These are phyloP conservation scores for Ceratocystiopsis brevicomis DNA, from an alignment of 2,329 filamentous ascomycete genomes.

Conservation along the genomic window DNA sequence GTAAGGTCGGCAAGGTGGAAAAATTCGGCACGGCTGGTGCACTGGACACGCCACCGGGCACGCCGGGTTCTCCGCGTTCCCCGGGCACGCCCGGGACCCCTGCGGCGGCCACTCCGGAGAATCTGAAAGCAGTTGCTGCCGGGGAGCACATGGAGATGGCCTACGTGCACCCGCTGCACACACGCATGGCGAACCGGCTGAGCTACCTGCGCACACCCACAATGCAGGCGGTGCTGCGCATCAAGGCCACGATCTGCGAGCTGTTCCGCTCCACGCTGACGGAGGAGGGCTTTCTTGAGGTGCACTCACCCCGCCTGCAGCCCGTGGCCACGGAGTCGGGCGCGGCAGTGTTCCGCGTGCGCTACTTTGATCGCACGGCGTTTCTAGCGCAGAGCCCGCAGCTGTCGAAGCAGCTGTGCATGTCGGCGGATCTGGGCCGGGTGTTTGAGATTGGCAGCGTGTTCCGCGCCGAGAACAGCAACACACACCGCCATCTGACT, in stretches of 20 bases:
- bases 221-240: conserved; percentile 72
- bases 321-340: conserved; percentile 81
- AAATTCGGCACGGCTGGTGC: too few relatives aligned
- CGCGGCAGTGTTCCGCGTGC: conserved; percentile 75
- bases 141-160: too few relatives aligned
- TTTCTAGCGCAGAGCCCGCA: conserved; percentile 87
- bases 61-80: too few relatives aligned
- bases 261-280: conserved; percentile 64
- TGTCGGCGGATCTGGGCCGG: conserved; percentile 71
- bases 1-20: conserved; percentile 19
- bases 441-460: conserved; percentile 84
- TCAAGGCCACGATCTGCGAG: conserved; percentile 63
- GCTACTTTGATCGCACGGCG: conserved; percentile 74
- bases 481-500: conserved; percentile 83
- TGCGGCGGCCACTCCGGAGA: too few relatives aligned
- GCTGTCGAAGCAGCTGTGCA: conserved; percentile 80
- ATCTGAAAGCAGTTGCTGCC: too few relatives aligned
- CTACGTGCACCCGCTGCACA: conserved; percentile 44
- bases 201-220: conserved; percentile 72
- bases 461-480: conserved; percentile 88
- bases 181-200: conserved; percentile 59
- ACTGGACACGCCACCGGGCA: too few relatives aligned
- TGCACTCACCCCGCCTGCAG: conserved; percentile 84
- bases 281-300: conserved; percentile 66
- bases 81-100: too few relatives aligned